Evolutionary conservation across 352 stramenopile genomes (phyloP).

Genomic region (Saprolegnia diclina): DNA sequence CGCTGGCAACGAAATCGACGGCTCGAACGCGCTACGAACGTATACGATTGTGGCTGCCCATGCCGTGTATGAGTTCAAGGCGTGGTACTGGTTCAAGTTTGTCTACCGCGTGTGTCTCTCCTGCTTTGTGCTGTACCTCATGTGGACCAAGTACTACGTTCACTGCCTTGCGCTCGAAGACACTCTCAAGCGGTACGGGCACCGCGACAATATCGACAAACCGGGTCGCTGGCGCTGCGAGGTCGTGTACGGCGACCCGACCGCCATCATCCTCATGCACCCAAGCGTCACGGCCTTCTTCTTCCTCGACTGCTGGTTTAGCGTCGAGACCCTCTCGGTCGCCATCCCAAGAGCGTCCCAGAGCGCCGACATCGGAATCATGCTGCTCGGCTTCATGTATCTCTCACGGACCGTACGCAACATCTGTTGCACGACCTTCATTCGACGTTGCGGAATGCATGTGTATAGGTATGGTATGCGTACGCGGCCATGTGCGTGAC

Average conservation of each 20-base stretch:
- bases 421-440: not conserved
- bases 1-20: not conserved
- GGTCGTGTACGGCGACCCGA: not conserved
- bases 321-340: not conserved
- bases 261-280: not conserved
- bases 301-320: slow-evolving; percentile 1
- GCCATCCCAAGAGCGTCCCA: not conserved
- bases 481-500: not conserved
- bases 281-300: not conserved
- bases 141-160: not conserved
- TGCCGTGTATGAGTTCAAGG: not conserved
- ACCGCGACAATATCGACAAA: not conserved
- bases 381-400: not conserved
- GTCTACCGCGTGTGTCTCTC: not conserved
- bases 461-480: not conserved
- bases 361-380: not conserved
- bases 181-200: not conserved
- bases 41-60: not conserved
- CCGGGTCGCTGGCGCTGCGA: not conserved
- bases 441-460: not conserved
- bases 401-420: slow-evolving; percentile 1
- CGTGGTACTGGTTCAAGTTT: not conserved
- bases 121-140: not conserved
- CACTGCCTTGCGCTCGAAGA: not conserved
- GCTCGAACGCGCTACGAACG: not conserved